Evolutionary conservation across 2,329 filamentous ascomycete genomes (phyloP), one percentile per base, ranked within the genome.

Genomic region (Mariannaea elegans): DNA sequence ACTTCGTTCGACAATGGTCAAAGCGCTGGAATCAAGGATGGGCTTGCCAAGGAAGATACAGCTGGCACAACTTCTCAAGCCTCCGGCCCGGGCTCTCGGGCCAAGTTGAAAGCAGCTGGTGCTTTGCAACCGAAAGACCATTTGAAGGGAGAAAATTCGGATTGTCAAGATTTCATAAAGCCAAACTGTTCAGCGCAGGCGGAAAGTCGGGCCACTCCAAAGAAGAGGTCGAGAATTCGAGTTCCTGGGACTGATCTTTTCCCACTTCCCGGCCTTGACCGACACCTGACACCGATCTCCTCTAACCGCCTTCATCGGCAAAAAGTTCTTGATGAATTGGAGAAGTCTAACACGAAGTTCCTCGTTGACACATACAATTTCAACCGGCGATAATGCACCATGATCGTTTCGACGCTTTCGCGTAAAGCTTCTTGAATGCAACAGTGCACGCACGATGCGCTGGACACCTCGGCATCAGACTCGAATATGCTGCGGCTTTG

Each of bases 341-440:
- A 71, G 48, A 70, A 59, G 16, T 65, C 68, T 6, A 71, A 73
- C 4, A 59, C 60, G 4, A 73, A 70, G 24, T 76, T 76, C 39
- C 52, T 75, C 5, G 55, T 58, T 2, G 64, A 72, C 8, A 34
- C 34, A 4, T n/a, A 36, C 58, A 46, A 4, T 63, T 47, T 13
- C 55, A 60, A n/a, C 14, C 49, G 13, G 14, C 29, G 13, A n/a
- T 41, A 10, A 10, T 14, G 16, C 10, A 13, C 18, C 7, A 24
- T 21, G 13, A 13, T 7, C 4, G 5, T n/a, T 24, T 14, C 10
- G 7, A 8, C 14, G 10, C 19, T 21, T 7, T 44, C 48, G 19
- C n/a, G 16, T 6, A 12, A 47, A 32, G 41, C 55, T 34, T 34
- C 41, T 31, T 27, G 29, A 21, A 23, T 34, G 13, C 45, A 58